phyloP scores from a whole-genome alignment of 805 yeast genomes.

The Saccharomycopsis sp. region DNA sequence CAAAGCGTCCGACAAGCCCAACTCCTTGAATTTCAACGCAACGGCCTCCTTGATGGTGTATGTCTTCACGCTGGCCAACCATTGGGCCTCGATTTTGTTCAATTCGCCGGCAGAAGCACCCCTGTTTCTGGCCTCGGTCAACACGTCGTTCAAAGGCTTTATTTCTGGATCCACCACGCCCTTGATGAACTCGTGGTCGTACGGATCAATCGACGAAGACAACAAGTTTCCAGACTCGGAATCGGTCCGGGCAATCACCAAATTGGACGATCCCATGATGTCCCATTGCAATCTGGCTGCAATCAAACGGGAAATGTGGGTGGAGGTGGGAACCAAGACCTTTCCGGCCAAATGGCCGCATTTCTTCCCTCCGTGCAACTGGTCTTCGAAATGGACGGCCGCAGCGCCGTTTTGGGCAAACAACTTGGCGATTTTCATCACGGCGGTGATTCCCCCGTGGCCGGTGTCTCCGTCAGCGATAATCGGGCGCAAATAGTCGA shows the following conservation, averaged over 20 bases:
- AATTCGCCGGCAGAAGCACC: conserved; percentile 33
- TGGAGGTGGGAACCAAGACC: conserved; percentile 52
- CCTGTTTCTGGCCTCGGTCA: conserved; percentile 32
- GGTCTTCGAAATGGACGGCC: conserved; percentile 60
- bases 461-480: conserved; percentile 67
- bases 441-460: conserved; percentile 55
- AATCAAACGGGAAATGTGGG: conserved; percentile 45
- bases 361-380: conserved; percentile 58
- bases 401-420: conserved; percentile 66
- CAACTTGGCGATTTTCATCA: conserved; percentile 57
- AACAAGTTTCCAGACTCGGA: conserved; percentile 48
- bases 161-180: conserved; percentile 36
- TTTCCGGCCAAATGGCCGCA: conserved; percentile 62
- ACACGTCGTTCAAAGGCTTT: conserved; percentile 39
- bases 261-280: conserved; percentile 50
- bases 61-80: conserved; percentile 39
- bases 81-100: conserved; percentile 36
- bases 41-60: conserved; percentile 48
- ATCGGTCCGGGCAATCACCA: conserved; percentile 56
- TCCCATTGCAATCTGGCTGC: conserved; percentile 63
- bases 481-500: conserved; percentile 54
- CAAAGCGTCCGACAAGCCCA: conserved; percentile 26
- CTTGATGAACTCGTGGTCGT: conserved; percentile 49
- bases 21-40: conserved; percentile 25
- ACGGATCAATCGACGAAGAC: conserved; percentile 45